Base-by-base conservation (phyloP, 164 flowering plant species). In the Platanus orientalis region DNA sequence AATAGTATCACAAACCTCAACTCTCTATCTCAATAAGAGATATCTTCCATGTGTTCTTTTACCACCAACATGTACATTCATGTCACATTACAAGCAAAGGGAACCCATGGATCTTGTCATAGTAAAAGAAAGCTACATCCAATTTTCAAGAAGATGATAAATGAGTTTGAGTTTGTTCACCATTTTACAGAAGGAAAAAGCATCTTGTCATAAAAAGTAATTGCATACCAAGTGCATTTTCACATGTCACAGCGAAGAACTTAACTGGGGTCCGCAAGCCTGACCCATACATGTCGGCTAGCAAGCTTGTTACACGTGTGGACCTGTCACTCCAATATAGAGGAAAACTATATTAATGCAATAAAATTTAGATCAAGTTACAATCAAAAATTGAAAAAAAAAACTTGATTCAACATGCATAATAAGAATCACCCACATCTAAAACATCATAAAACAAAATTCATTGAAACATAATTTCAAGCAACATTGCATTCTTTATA, bases 251-350 rank as follows among this genome's bases (percentile, higher is more conserved):
- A 91, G 13, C 87, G 81, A 21, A 89, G 82, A 69, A 88, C 92
- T 65, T 77, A 92, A 71, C 83, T 84, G 17, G 99, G 97, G 61
- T 66, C 81, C 61, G 97, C 97, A 64, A 91, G 84, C 40, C 89
- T 84, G 21, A 91, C 97, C 23, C 97, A 72, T 26, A 91, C 88
- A 71, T 91, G 99, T 27, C 97, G 78, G 64, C 92, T 86, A 40
- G 99, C 99, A 68, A 94, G 96, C 73, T 94, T 94, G 68, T 94
- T 94, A 55, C 97, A 91, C 96, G 85, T 77, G 71, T 94, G 99
- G 19, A 91, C 99, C 99, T 94, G 81, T 65, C 60, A 73, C 17
- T 39, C 71, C 61, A 70, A 69, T 47, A 27, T 52, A 25, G 48
- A 57, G 62, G 45, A 61, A 60, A n/a, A 39, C 44, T 21, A n/a